Base-by-base conservation (phyloP, 2,329 filamentous ascomycete genomes). In the Fusarium irregulare region DNA sequence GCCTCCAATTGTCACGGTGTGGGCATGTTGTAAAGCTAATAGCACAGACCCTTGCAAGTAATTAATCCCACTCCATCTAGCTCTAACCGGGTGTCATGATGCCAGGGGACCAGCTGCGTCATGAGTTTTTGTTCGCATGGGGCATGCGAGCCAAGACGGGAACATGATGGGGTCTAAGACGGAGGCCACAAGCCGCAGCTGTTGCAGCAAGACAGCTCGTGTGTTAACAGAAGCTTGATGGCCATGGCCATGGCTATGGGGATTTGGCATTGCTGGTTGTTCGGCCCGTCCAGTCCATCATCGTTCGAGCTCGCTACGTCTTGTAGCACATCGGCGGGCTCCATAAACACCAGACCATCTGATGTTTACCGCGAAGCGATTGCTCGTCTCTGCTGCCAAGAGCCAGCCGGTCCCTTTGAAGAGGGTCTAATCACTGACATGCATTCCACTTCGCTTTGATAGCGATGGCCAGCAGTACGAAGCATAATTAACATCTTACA, bases 261-360 rank as follows among this genome's bases (percentile, higher is more conserved):
- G 21, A 42, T 55, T 27, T 45, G 25, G 30, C 25, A 45, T 49
- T 42, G 27, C 49, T 64, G 44, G 53, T 74, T 63, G 60, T 70
- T 72, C 72, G 70, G 72, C 51, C 70, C 68, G 68, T 65, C 60
- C 55, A 72, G 53, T 60, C 60, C 66, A 56, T 51, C 47, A 71
- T 68, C 56, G 68, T 70, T 64, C 68, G 64, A 71, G 67, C 55
- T 66, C 41, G 46, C 64, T 51, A 42, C 51, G 44, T 45, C 49
- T 49, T 62, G 25, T 40, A 49, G 48, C 56, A 41, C 45, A 44
- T 61, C 67, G 44, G 68, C 51, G 34, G 60, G 56, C 25, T 57
- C 68, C 68, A 64, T 68, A 47, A 61, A 53, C 27, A 53, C 59
- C 62, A 66, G 61, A 66, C 62, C 56, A 54, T 68, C 68, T 56